Conservation (phyloP, 2,329 filamentous ascomycete genomes). For the Lachnum nothofagi region DNA sequence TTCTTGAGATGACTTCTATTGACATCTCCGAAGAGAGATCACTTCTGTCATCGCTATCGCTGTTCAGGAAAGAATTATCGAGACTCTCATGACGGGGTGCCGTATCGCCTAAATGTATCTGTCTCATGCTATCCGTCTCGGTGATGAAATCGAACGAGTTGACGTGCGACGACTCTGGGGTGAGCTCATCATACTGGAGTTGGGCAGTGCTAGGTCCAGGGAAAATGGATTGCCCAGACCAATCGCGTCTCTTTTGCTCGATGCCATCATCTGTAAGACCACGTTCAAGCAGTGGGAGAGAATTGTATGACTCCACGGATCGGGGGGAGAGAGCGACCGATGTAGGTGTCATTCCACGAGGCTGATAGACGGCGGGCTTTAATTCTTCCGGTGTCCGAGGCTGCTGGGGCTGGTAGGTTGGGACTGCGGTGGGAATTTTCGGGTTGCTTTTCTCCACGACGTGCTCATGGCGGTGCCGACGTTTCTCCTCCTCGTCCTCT, state of each 20-base stretch:
- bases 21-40: conserved; percentile 62
- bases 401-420: conserved; percentile 22
- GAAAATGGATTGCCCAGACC: conserved; percentile 53
- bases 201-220: conserved; percentile 43
- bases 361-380: conserved; percentile 29
- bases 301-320: conserved; percentile 71
- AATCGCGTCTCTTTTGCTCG: conserved; percentile 41
- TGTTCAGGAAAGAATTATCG: conserved; percentile 35
- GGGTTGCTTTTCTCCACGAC: conserved; percentile 40
- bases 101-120: conserved; percentile 18
- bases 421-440: conserved; percentile 28
- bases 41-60: conserved; percentile 38
- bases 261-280: conserved; percentile 50
- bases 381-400: conserved; percentile 17
- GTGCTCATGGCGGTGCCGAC: conserved; percentile 43
- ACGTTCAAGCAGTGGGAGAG: conserved; percentile 70
- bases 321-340: conserved; percentile 49
- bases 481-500: conserved; percentile 38
- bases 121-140: conserved; percentile 46
- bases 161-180: conserved; percentile 33
- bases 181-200: conserved; percentile 22
- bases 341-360: conserved; percentile 18
- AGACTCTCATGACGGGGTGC: conserved; percentile 19
- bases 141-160: conserved; percentile 51
- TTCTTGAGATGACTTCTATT: conserved; percentile 39